Percentiles rank a stretch among this genome's conserved stretches.
Evolutionary conservation across 306 rosid genomes (phyloP).

Genomic region (Carpinus fangiana): DNA sequence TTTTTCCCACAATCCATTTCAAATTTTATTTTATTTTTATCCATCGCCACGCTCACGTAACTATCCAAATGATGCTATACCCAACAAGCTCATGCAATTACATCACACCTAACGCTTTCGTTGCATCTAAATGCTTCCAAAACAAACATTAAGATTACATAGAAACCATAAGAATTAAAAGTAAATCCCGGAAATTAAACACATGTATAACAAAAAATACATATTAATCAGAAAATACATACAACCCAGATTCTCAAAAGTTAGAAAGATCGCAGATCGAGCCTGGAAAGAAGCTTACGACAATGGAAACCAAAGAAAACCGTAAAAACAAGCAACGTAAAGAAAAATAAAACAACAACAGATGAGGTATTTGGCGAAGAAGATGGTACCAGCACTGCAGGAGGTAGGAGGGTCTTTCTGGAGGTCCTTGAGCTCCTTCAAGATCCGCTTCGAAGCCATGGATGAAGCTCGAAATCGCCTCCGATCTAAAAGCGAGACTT

Average conservation of each 20-base stretch:
- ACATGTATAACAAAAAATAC: background rate
- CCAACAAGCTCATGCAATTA: background rate
- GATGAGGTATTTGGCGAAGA: slow-evolving; percentile 1
- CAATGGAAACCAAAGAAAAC: slow-evolving; percentile 3
- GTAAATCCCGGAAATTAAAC: background rate
- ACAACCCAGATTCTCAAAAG: slow-evolving; percentile 9
- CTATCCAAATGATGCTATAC: background rate
- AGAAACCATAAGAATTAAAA: background rate
- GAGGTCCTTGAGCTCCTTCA: slow-evolving; percentile 88
- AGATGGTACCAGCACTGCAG: slow-evolving; percentile 69
- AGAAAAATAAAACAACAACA: background rate
- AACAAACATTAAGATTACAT: background rate
- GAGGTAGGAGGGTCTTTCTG: slow-evolving; percentile 92
- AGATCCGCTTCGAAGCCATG: slow-evolving; percentile 87
- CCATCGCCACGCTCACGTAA: background rate
- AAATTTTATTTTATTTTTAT: background rate
- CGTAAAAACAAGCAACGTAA: background rate
- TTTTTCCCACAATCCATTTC: background rate
- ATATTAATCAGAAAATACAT: background rate
- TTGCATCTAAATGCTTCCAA: background rate
- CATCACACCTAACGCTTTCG: background rate
- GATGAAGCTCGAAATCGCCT: slow-evolving; percentile 35
- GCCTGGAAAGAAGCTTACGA: slow-evolving; percentile 15
- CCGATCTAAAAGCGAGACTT: slow-evolving; percentile 43
- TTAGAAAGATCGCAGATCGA: slow-evolving; percentile 36